Base-by-base conservation (phyloP, 78 protist species). In the Dictyostelium capitatum region DNA sequence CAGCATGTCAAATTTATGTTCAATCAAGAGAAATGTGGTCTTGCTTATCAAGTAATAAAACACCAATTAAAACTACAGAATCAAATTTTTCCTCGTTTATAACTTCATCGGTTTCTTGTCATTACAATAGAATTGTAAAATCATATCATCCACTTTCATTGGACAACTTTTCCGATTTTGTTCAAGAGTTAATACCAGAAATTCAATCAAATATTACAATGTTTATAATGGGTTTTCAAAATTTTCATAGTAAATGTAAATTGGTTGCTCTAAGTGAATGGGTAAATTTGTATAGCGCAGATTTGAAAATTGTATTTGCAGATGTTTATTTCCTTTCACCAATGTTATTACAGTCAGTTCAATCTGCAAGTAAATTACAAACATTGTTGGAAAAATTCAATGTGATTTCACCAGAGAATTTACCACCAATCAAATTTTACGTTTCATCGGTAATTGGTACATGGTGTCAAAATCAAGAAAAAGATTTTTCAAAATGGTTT, bases 381-480 rank as follows among this genome's bases (percentile, higher is more conserved):
- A 20, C 78, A 0, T 50, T 87, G 47, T 43, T 87, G 1, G 57
- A 87, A 17, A 56, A 65, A 20, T 43, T 87, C 1, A 48, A 87
- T 56, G 10, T 87, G 17, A 46, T 87, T 47, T 62, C 84, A 64
- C 20, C 9, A 1, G 93, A 87, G 14, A 65, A 64, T 30, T 62
- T 77, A 37, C 93, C 93, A 65, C 84, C 83, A 1, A 62, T 77
- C 6, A 78, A 80, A 37, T 30, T 32, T 0, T 77, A 87, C 65
- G 93, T 87, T 12, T 75, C 83, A 8, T 75, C 74, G 1, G 93
- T 87, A 0, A 78, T 87, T 25, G 59, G 67, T 17, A 19, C 84
- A 50, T 87, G 93, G 93, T 87, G 93, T 37, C 93, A 87, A 65
- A 87, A 87, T 77, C 93, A 87, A 77, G 93, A 87, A 54, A 87